Evolutionary conservation across 768 basidiomycete species (phyloP), one percentile per base, ranked within the genome.

Genomic region (Rhizopogon vulgaris): DNA sequence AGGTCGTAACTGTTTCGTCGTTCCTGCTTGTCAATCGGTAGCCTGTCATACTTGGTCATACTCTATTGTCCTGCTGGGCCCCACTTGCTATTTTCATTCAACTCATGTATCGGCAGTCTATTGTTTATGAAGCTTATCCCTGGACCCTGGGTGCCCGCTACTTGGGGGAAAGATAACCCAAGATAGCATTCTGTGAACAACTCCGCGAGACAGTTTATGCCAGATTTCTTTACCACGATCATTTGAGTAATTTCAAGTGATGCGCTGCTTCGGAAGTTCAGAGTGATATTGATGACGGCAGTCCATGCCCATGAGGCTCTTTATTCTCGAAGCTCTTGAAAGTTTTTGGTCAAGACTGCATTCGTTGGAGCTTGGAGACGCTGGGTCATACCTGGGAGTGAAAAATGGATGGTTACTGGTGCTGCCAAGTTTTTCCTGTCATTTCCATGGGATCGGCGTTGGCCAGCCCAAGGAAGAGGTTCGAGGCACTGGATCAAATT

Each of bases 171-270:
- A 12, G 32, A 12, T 32, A 32, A 11, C 32, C 32, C 11, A 34
- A 34, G 32, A 12, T 34, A 32, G 32, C 4, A 32, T 11, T 12
- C 1, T 37, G 7, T 41, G 24, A 9, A 17, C 32, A 34, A 61
- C 57, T 62, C 65, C 63, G 65, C 63, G 63, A 63, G 42, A 63
- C 63, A 61, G 50, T 53, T 56, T 57, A 52, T 63, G 62, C 59
- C 61, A 62, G 52, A 42, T 17, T 14, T 6, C 32, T 34, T 55
- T 51, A 41, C 57, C 57, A 52, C 54, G 28, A 37, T 56, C 52
- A 54, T 50, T 45, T 54, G 41, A 28, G 25, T 42, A 48, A 14
- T 24, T 28, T 38, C 42, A 40, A n/a, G 22, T 52, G 52, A 49
- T 53, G 38, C 8, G 32, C 32, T 34, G 32, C 12, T 34, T 34